Percentiles rank a stretch among this genome's conserved stretches.
These are phyloP conservation scores for Plantago coronopus DNA, from an alignment of 305 asterid species.

Conservation along the genomic window DNA sequence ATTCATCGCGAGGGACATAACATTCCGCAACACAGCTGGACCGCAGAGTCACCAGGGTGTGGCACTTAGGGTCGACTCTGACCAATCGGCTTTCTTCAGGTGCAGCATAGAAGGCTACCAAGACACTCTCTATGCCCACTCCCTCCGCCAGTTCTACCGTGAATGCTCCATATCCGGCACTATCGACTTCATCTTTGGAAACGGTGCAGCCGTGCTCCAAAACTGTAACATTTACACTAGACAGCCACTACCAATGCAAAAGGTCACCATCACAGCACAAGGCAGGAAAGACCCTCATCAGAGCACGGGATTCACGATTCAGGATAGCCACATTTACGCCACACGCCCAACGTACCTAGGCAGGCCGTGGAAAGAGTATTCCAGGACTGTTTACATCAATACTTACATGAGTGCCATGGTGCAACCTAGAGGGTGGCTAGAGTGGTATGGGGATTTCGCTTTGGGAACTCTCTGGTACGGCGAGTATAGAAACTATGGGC, in stretches of 20 bases:
- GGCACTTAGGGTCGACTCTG: constrained; percentile 87
- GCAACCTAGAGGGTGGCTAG: constrained; percentile 86
- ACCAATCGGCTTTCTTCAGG: constrained; percentile 75
- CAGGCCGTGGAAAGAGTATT: constrained; percentile 74
- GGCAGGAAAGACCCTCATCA: constrained; percentile 80
- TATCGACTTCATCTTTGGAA: constrained; percentile 87
- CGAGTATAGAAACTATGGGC: constrained; percentile 86
- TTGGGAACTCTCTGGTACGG: constrained; percentile 72
- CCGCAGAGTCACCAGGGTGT: constrained; percentile 71
- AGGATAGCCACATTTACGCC: constrained; percentile 60
- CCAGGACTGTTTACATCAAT: constrained; percentile 65
- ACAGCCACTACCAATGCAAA: constrained; percentile 67
- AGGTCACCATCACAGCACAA: constrained; percentile 80
- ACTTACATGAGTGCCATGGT: constrained; percentile 72
- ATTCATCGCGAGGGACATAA: constrained; percentile 79
- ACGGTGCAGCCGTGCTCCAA: constrained; percentile 82
- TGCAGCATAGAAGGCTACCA: constrained; percentile 93
- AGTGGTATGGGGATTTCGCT: constrained; percentile 77
- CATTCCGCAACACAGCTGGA: constrained; percentile 90
- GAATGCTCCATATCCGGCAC: constrained; percentile 82
- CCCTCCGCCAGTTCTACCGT: constrained; percentile 85
- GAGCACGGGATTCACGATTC: constrained; percentile 74
- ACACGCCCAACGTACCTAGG: constrained; percentile 69
- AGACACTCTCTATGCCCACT: constrained; percentile 87
- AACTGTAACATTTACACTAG: constrained; percentile 65